Conservation (phyloP, 2,329 filamentous ascomycete genomes). For the Penicillium rolfsii region DNA sequence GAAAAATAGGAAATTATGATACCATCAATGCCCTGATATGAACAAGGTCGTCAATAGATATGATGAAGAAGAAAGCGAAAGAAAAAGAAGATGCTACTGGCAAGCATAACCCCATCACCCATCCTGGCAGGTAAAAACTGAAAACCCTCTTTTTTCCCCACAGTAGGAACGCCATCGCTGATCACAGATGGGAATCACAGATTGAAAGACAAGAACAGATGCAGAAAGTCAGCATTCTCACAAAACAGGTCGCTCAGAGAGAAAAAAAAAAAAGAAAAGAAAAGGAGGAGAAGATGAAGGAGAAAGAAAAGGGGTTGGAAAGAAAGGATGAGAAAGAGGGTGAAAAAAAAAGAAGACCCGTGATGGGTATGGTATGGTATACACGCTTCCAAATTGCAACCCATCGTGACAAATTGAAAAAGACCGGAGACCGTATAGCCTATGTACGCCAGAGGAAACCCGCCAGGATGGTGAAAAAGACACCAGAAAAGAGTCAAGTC, state of each 20-base stretch:
- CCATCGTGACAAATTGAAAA: constrained; percentile 6
- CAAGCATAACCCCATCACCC: constrained; percentile 3
- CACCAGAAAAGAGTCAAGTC: constrained; percentile 14
- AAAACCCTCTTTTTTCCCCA: constrained; percentile 20
- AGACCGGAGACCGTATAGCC: constrained; percentile 1
- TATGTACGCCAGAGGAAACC: constrained; percentile 25
- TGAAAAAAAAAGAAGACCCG: constrained; percentile 17
- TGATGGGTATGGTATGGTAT: constrained; percentile 23
- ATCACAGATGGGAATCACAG: constrained; percentile 22
- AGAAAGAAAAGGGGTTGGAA: constrained; percentile 7
- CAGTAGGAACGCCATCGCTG: constrained; percentile 31
- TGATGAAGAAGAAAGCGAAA: not conserved
- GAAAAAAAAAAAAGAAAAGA: constrained; percentile 6
- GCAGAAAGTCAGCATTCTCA: constrained; percentile 4
- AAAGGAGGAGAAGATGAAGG: not conserved
- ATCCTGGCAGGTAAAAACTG: constrained; percentile 6
- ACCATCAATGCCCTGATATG: constrained; percentile 3
- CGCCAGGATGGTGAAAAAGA: constrained; percentile 14
- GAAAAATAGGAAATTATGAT: not conserved
- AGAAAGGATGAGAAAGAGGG: constrained; percentile 1
- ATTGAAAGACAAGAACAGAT: constrained; percentile 8
- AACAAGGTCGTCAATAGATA: not conserved
- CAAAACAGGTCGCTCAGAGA: constrained; percentile 13
- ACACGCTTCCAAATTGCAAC: constrained; percentile 22
- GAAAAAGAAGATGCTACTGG: not conserved